Evolutionary conservation across 2,329 filamentous ascomycete genomes (phyloP).

Genomic region (Decorospora gaudefroyi): DNA sequence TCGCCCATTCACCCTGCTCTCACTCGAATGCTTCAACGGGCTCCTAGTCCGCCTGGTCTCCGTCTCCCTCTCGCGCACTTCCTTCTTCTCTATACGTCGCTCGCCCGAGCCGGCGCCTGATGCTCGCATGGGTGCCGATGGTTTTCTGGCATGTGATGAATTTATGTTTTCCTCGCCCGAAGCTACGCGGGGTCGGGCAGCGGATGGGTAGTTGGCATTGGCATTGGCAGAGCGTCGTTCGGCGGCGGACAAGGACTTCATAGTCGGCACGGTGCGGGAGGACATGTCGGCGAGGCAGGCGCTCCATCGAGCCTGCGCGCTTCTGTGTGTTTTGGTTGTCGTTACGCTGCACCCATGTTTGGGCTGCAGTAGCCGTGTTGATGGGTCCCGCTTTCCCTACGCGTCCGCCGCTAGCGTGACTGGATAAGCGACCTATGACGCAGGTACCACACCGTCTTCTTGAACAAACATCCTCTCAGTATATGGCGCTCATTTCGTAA

Average conservation of each 20-base stretch:
- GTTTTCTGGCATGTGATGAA: conserved; percentile 38
- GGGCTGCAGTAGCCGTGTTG: conserved; percentile 28
- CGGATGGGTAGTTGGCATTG: conserved; percentile 39
- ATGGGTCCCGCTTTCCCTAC: conserved; percentile 21
- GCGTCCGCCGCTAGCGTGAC: conserved; percentile 20
- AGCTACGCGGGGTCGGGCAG: conserved; percentile 46
- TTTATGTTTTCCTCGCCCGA: conserved; percentile 39
- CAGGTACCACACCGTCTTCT: background rate
- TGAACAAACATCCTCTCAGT: too few species aligned
- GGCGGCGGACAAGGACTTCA: conserved; percentile 37
- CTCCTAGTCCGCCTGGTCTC: conserved; percentile 44
- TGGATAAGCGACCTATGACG: conserved; percentile 23
- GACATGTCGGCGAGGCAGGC: conserved; percentile 36
- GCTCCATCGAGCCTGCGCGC: conserved; percentile 33
- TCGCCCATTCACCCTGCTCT: conserved; percentile 41
- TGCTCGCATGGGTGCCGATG: conserved; percentile 28
- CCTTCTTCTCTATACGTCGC: conserved; percentile 43
- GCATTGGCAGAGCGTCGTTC: conserved; percentile 42
- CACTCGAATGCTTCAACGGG: conserved; percentile 44
- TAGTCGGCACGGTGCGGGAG: conserved; percentile 37
- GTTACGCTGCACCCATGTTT: conserved; percentile 21
- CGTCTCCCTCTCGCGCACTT: conserved; percentile 45
- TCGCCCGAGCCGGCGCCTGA: conserved; percentile 29
- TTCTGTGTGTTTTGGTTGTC: conserved; percentile 26
- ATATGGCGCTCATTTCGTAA: too few species aligned